Evolutionary conservation across 129 eudicot genomes (phyloP), one percentile per base, ranked within the genome.

Genomic region (Centaurea solstitialis): DNA sequence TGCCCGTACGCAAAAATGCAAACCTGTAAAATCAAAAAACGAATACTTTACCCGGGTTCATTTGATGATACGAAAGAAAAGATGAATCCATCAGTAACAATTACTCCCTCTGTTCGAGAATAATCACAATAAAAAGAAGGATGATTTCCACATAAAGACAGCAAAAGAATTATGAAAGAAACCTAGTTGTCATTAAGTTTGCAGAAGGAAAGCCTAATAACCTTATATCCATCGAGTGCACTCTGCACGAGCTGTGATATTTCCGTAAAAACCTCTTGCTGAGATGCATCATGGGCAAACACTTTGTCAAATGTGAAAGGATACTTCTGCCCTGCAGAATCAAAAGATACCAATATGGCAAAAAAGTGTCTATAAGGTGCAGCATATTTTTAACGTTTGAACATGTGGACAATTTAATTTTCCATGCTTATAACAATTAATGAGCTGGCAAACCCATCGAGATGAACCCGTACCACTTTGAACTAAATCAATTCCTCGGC

Each of bases 201-300:
- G 6, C 37, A 26, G 30, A 26, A 26, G 30, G 30, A 26, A n/a
- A n/a, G n/a, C n/a, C n/a, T 26, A 38, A 37, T 28, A 76, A 90
- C 94, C 94, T 90, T 90, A 65, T 90, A 90, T 23, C 94, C 94
- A 74, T 90, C 94, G 0, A 90, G 89, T 4, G 94, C 94, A 77
- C 94, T 90, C 73, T 90, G 94, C 30, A 90, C 92, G 6, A 90
- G 72, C 73, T 90, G 94, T n/a, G 92, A 88, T 75, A 90, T 90
- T 71, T 90, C 94, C 85, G 82, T 86, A 67, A 90, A 90, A 3
- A 90, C 92, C 7, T 88, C 92, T 20, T 88, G 78, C 70, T 90
- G 94, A 28, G 90, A 61, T 8, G 92, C 89, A 43, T 88, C 87
- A n/a, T 85, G 91, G 4, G 79, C 78, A 78, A 90, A 90, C 33